Conservation (phyloP, 208 protist species). For the Ichthyophonus hoferi region DNA sequence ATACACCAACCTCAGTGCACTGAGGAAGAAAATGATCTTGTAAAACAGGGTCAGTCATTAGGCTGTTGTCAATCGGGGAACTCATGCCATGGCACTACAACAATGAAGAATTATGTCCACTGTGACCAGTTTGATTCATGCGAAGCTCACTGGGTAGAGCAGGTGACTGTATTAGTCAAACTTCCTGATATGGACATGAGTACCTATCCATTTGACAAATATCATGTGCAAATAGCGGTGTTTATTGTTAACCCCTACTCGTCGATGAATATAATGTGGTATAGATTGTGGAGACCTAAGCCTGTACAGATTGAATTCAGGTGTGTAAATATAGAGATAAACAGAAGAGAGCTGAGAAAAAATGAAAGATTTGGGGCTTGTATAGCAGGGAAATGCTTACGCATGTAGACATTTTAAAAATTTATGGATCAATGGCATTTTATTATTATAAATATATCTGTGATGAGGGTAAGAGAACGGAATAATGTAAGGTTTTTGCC, state of each 20-base stretch:
- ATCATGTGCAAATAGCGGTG: neutral
- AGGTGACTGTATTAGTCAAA: neutral
- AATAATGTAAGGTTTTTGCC: too few relatives aligned
- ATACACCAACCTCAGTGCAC: neutral
- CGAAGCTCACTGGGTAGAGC: neutral
- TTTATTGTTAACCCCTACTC: neutral
- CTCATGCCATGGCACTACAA: neutral
- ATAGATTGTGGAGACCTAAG: neutral
- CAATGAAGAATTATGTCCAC: neutral
- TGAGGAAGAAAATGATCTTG: neutral
- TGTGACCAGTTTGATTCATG: neutral
- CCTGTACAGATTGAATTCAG: neutral
- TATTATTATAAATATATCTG: too few relatives aligned
- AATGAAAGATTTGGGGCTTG: neutral
- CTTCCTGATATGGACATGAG: neutral
- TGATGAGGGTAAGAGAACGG: too few relatives aligned
- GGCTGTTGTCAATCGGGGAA: neutral
- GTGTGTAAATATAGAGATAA: too few relatives aligned
- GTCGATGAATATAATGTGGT: neutral
- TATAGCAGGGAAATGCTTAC: too few relatives aligned
- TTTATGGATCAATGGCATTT: too few relatives aligned
- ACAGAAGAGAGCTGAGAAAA: neutral
- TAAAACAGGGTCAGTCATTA: neutral
- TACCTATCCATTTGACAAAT: neutral
- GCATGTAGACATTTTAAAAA: too few relatives aligned